Base-by-base conservation (phyloP, 2,329 filamentous ascomycete species). In the Diplodia scrobiculata region DNA sequence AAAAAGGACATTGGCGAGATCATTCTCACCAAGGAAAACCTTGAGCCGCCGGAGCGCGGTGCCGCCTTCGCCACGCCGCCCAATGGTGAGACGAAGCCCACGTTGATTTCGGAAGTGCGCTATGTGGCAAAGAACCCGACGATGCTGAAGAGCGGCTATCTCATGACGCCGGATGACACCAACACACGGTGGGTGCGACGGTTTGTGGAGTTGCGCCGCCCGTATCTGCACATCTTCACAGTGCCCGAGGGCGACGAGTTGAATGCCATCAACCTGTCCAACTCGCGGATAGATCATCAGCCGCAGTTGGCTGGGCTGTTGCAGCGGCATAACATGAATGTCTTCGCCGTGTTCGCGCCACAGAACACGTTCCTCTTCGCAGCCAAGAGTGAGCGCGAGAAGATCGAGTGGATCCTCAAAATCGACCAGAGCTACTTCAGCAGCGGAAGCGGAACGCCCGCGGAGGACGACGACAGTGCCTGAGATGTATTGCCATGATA, bases 311-410 rank as follows among this genome's bases (percentile, higher is more conserved):
- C 94, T 19, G 87, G 89, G 10, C 79, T 98, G 9, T 83, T 98
- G 21, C 68, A 38, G 68, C 72, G 21, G 68, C 70, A 47, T 68
- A 73, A 29, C 78, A 74, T 21, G 78, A 67, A 65, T n/a, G 91
- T 98, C 48, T 99, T 97, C 83, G 95, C 95, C 13, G 87, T 99
- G 60, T 99, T 98, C 75, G 94, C 91, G 50, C 91, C 90, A 67
- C 90, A 95, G 76, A 97, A 97, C 78, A 97, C 93, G 36, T 99
- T 93, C 86, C 83, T 99, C 48, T 98, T 99, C 77, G 91, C 92
- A 14, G 91, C 92, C 27, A 85, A 92, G 67, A 94, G 88, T 72
- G 94, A 97, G 80, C 85, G 89, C 58, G 93, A 97, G 77, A 97
- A 97, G 82, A 89, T 93, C 71, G 95, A 98, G 76, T 99, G 95